Conservation (phyloP, 2,329 filamentous ascomycete species). For the Aspergillus calidoustus region DNA sequence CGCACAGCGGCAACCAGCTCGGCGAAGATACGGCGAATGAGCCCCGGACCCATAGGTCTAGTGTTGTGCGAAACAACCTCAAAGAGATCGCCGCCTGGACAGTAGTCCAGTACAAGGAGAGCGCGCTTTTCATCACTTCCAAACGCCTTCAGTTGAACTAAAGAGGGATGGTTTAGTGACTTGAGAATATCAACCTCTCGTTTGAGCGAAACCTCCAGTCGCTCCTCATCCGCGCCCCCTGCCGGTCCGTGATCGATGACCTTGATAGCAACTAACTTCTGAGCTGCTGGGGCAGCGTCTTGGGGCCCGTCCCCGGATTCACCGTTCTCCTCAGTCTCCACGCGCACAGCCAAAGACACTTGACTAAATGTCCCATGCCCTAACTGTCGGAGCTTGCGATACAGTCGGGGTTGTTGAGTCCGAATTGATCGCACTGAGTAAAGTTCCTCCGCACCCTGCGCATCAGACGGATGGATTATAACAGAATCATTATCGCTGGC, state of each 20-base stretch:
- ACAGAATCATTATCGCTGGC: slow-evolving; percentile 49
- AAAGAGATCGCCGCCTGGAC: slow-evolving; percentile 91
- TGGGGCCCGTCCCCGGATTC: slow-evolving; percentile 18
- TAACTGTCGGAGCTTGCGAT: slow-evolving; percentile 77
- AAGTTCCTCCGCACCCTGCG: slow-evolving; percentile 55
- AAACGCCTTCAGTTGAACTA: slow-evolving; percentile 91
- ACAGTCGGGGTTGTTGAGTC: slow-evolving; percentile 73
- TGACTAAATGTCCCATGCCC: slow-evolving; percentile 96
- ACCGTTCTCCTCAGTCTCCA: slow-evolving; percentile 58
- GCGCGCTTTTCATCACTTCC: slow-evolving; percentile 81
- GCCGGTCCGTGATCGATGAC: slow-evolving; percentile 93
- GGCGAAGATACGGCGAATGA: slow-evolving; percentile 85
- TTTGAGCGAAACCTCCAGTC: slow-evolving; percentile 91
- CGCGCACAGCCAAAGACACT: slow-evolving; percentile 86
- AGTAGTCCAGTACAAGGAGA: slow-evolving; percentile 86
- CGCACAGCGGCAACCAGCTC: slow-evolving; percentile 84
- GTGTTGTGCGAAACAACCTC: slow-evolving; percentile 80
- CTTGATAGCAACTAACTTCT: slow-evolving; percentile 89
- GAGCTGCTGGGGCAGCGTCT: slow-evolving; percentile 53
- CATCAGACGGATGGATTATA: slow-evolving; percentile 26
- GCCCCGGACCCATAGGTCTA: slow-evolving; percentile 66
- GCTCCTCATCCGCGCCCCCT: slow-evolving; percentile 88
- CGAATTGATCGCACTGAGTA: slow-evolving; percentile 72
- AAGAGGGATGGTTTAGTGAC: slow-evolving; percentile 81
- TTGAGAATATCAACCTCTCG: slow-evolving; percentile 94